Evolutionary conservation across 2,329 filamentous ascomycete genomes (phyloP).

Genomic region (Epichloe bromicola): DNA sequence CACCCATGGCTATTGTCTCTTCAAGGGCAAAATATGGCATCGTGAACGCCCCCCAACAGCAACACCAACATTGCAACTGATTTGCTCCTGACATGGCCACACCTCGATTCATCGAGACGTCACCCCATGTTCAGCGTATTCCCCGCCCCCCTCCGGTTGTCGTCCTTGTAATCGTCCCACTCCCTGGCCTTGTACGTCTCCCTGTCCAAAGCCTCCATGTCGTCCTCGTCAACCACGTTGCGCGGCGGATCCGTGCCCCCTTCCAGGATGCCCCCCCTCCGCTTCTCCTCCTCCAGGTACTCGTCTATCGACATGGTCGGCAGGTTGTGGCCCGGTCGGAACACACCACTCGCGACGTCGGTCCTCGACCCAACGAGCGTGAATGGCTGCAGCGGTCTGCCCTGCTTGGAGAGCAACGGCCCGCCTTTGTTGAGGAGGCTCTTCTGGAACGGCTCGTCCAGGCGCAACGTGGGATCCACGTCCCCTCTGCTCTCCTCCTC

Average conservation of each 20-base stretch:
- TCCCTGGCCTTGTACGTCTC: conserved; percentile 87
- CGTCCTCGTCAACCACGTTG: conserved; percentile 75
- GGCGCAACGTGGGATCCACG: conserved; percentile 47
- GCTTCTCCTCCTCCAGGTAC: conserved; percentile 83
- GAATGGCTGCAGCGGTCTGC: conserved; percentile 83
- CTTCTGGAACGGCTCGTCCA: conserved; percentile 52
- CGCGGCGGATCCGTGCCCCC: conserved; percentile 66
- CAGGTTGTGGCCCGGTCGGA: conserved; percentile 79
- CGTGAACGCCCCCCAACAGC: neutral
- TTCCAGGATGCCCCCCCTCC: conserved; percentile 77
- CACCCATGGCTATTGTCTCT: too few species aligned
- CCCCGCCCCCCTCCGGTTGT: conserved; percentile 71
- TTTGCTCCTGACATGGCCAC: neutral
- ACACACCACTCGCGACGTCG: conserved; percentile 71
- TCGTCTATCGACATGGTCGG: conserved; percentile 98
- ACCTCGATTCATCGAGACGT: neutral
- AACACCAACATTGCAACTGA: neutral
- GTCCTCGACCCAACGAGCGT: conserved; percentile 69
- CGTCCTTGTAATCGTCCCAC: conserved; percentile 92
- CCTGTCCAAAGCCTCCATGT: conserved; percentile 72
- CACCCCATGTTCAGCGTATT: conserved; percentile 72
- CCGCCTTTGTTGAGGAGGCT: conserved; percentile 38
- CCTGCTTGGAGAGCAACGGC: conserved; percentile 62
- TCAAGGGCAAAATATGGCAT: too few species aligned
- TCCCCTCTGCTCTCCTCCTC: conserved; percentile 12